These are phyloP conservation scores for Phylloporus arenicola DNA, from an alignment of 768 basidiomycete genomes.

Conservation along the genomic window DNA sequence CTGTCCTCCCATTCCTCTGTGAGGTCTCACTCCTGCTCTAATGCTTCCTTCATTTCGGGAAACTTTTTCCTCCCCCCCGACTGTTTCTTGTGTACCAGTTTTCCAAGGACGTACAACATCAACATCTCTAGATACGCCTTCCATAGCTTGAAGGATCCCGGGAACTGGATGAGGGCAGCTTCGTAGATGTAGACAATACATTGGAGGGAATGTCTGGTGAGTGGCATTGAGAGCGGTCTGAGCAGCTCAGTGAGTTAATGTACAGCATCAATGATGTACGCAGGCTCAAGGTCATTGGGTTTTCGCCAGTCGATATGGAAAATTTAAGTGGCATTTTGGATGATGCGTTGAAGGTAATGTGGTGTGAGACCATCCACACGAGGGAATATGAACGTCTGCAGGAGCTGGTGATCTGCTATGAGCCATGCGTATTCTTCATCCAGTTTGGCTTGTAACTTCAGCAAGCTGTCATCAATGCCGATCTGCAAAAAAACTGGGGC, in stretches of 20 bases:
- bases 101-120: too few species aligned
- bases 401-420: constrained; percentile 63
- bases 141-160: too few species aligned
- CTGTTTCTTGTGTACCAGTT: too few species aligned
- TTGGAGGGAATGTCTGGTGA: too few species aligned
- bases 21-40: too few species aligned
- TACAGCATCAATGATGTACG: constrained; percentile 78
- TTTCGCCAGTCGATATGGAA: constrained; percentile 96
- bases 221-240: too few species aligned
- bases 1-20: too few species aligned
- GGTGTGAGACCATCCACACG: constrained; percentile 63
- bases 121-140: too few species aligned
- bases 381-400: constrained; percentile 84
- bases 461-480: constrained; percentile 79
- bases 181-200: too few species aligned
- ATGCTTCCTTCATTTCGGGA: too few species aligned
- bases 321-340: constrained; percentile 92
- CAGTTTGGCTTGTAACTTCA: constrained; percentile 76
- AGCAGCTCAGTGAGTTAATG: constrained; percentile 72
- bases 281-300: constrained; percentile 86
- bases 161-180: too few species aligned
- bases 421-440: constrained; percentile 73
- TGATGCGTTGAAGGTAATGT: constrained; percentile 87
- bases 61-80: too few species aligned
- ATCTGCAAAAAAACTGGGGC: constrained; percentile 70